phyloP scores from a whole-genome alignment of 768 basidiomycete genomes.

The Amanita muscaria region DNA sequence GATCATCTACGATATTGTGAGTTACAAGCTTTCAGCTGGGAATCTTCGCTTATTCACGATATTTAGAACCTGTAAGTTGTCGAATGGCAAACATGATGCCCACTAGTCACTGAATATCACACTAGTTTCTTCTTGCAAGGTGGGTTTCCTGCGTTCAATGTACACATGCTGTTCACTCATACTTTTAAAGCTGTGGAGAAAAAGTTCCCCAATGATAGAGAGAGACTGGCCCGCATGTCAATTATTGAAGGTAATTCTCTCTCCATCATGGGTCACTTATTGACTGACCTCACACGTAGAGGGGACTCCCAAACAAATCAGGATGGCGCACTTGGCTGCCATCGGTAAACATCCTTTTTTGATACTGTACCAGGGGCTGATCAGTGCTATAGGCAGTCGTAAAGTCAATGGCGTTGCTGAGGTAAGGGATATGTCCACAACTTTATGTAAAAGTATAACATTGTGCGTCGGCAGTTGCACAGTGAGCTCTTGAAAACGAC shows the following conservation, averaged over 20 bases:
- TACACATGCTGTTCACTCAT: neutral
- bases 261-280: neutral
- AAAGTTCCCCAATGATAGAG: slow-evolving; percentile 83
- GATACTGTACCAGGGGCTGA: neutral
- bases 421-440: slow-evolving; percentile 24
- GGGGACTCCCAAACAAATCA: slow-evolving; percentile 76
- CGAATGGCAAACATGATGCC: slow-evolving; percentile 1
- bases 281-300: slow-evolving; percentile 34
- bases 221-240: slow-evolving; percentile 76
- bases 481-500: slow-evolving; percentile 80
- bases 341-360: slow-evolving; percentile 37
- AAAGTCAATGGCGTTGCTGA: slow-evolving; percentile 97
- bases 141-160: slow-evolving; percentile 17
- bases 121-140: slow-evolving; percentile 62
- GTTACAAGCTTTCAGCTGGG: slow-evolving; percentile 17
- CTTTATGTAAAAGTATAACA: neutral
- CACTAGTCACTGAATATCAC: neutral
- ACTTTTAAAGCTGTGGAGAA: slow-evolving; percentile 61
- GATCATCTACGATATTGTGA: slow-evolving; percentile 84
- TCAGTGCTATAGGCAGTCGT: slow-evolving; percentile 43
- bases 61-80: slow-evolving; percentile 40
- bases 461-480: slow-evolving; percentile 48
- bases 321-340: slow-evolving; percentile 89
- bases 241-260: slow-evolving; percentile 67
- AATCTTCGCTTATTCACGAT: neutral